These are phyloP conservation scores for Calocera viscosa DNA, from an alignment of 768 basidiomycete species.

Conservation along the genomic window DNA sequence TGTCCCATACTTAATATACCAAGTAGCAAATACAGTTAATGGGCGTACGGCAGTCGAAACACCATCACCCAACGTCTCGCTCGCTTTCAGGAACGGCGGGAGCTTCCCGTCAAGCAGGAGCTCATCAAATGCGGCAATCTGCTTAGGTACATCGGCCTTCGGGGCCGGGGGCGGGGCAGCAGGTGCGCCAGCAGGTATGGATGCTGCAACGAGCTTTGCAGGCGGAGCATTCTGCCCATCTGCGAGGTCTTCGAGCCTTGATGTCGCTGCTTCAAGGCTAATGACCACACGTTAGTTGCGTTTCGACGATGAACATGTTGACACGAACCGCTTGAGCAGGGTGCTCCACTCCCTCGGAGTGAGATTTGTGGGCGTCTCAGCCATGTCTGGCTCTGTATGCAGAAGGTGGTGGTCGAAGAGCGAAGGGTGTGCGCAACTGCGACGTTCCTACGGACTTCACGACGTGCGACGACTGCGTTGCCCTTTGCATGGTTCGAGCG, in stretches of 20 bases:
- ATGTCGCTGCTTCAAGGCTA: constrained; percentile 86
- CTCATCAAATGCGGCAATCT: constrained; percentile 61
- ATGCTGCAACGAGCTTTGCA: constrained; percentile 19
- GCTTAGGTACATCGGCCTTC: constrained; percentile 37
- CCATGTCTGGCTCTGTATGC: background rate
- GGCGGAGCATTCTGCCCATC: constrained; percentile 31
- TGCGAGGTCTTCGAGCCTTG: constrained; percentile 83
- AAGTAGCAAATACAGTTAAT: constrained; percentile 19
- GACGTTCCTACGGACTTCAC: background rate
- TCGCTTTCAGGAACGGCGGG: constrained; percentile 60
- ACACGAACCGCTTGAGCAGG: constrained; percentile 2
- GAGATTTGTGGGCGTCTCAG: background rate
- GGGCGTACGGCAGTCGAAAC: constrained; percentile 61
- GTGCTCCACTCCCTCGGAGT: background rate
- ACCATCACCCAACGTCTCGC: constrained; percentile 54
- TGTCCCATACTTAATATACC: constrained; percentile 23
- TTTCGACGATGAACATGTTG: background rate
- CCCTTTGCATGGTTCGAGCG: background rate
- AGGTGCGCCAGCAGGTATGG: constrained; percentile 22
- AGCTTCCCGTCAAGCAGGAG: constrained; percentile 60
- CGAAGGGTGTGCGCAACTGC: background rate
- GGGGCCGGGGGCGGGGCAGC: constrained; percentile 24
- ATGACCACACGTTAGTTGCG: background rate
- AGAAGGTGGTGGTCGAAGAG: background rate
- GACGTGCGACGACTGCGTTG: constrained; percentile 2